Percentiles rank a stretch among this genome's conserved stretches.
phyloP scores from a whole-genome alignment of 176 grass and related monocot genomes.

The Eremochloa ophiuroides region DNA sequence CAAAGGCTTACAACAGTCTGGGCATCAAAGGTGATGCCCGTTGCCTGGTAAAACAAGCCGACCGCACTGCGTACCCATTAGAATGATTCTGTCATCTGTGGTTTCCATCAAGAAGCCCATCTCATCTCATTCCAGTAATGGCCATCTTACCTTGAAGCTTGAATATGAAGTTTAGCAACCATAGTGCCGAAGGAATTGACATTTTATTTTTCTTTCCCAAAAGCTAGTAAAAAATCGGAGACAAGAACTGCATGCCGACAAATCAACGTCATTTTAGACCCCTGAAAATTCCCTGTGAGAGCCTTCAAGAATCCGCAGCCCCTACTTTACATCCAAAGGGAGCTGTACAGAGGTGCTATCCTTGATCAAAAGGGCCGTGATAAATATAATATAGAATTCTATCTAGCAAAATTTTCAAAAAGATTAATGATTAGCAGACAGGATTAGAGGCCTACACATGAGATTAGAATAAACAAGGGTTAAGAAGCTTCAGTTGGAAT shows the following conservation, averaged over 20 bases:
- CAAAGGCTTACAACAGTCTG: not conserved
- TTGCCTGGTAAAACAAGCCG: not conserved
- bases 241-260: conserved; percentile 32
- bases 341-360: conserved; percentile 36
- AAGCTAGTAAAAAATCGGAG: conserved; percentile 23
- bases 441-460: conserved; percentile 43
- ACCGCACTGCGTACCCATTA: not conserved
- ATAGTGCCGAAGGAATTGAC: not conserved
- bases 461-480: conserved; percentile 31
- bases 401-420: conserved; percentile 39
- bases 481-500: conserved; percentile 36
- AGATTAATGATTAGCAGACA: conserved; percentile 54
- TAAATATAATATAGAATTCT: conserved; percentile 24
- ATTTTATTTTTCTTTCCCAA: conserved; percentile 14
- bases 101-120: not conserved
- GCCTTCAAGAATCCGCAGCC: conserved; percentile 32
- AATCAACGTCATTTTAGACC: conserved; percentile 28
- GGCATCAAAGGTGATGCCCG: not conserved
- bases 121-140: not conserved
- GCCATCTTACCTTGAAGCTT: too few species aligned
- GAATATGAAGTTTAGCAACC: too few species aligned
- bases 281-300: not conserved
- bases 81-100: not conserved
- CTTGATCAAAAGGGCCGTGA: conserved; percentile 32
- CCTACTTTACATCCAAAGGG: conserved; percentile 37